These are phyloP conservation scores for Teunomyces funiuensis DNA, from an alignment of 805 yeast genomes.

Conservation along the genomic window DNA sequence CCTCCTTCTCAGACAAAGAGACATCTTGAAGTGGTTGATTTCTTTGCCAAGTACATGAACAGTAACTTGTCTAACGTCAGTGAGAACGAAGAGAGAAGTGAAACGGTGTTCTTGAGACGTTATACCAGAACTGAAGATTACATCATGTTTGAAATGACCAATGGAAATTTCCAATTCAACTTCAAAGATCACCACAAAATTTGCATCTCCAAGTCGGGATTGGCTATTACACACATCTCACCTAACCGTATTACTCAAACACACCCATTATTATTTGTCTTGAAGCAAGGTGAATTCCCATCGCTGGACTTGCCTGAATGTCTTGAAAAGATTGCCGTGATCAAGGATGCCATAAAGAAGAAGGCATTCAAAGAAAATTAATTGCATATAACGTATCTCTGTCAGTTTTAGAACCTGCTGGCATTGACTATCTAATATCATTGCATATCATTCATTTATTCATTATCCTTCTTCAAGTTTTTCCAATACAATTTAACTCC, in stretches of 20 bases:
- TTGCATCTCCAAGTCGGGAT: conserved; percentile 74
- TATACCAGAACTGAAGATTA: conserved; percentile 76
- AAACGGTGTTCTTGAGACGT: conserved; percentile 75
- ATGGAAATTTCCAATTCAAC: conserved; percentile 91
- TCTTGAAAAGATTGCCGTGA: conserved; percentile 40
- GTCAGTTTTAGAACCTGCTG: neutral
- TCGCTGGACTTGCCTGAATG: conserved; percentile 42
- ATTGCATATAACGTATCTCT: neutral
- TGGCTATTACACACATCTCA: conserved; percentile 76
- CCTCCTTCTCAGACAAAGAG: conserved; percentile 55
- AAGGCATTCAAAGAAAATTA: conserved; percentile 27
- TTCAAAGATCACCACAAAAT: conserved; percentile 93
- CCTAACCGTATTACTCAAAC: conserved; percentile 73
- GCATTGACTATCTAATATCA: neutral
- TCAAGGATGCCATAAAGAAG: conserved; percentile 63
- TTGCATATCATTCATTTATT: neutral
- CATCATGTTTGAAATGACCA: conserved; percentile 90
- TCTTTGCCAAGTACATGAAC: conserved; percentile 89
- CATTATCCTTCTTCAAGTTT: neutral
- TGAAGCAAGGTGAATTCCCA: conserved; percentile 45
- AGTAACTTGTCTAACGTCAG: conserved; percentile 82
- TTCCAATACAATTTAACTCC: neutral
- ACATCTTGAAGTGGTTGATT: conserved; percentile 82
- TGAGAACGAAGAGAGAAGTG: conserved; percentile 59
- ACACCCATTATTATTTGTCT: conserved; percentile 49